Conservation (phyloP, 2,329 filamentous ascomycete genomes). For the Endothia cerciana region DNA sequence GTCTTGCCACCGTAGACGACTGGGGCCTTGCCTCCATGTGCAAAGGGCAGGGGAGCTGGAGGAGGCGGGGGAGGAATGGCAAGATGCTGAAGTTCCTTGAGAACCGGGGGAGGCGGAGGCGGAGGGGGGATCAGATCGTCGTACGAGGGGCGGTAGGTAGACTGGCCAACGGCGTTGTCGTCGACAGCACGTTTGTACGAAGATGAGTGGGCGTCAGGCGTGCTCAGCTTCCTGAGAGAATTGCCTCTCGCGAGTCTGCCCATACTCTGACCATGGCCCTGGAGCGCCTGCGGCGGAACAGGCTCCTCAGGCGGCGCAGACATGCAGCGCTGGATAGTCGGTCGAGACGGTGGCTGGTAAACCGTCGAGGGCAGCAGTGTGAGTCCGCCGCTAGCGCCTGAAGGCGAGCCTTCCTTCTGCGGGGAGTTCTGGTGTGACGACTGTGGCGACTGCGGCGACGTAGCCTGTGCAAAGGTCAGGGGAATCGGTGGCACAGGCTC, state of each 20-base stretch:
- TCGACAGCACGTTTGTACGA: constrained; percentile 46
- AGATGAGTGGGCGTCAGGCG: constrained; percentile 39
- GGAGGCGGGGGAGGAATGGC: constrained; percentile 65
- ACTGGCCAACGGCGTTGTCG: constrained; percentile 31
- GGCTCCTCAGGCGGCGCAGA: constrained; percentile 61
- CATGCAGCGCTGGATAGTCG: constrained; percentile 61
- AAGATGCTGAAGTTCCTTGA: constrained; percentile 67
- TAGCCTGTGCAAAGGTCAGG: constrained; percentile 48
- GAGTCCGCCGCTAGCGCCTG: constrained; percentile 33
- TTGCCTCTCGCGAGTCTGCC: constrained; percentile 35
- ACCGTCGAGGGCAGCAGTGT: constrained; percentile 63
- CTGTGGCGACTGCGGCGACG: constrained; percentile 43
- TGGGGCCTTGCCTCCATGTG: constrained; percentile 41
- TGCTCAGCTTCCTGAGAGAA: constrained; percentile 44
- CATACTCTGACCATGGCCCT: constrained; percentile 31
- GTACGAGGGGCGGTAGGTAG: constrained; percentile 49
- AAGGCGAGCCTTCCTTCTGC: constrained; percentile 33
- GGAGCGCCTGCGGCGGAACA: constrained; percentile 37
- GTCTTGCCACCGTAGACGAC: constrained; percentile 49
- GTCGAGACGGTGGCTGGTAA: constrained; percentile 58
- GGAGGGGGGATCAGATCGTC: constrained; percentile 55
- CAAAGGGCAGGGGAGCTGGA: constrained; percentile 58
- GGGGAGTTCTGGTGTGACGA: constrained; percentile 42
- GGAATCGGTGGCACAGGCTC: constrained; percentile 63
- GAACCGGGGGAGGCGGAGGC: constrained; percentile 58